Evolutionary conservation across 1,284 basidiomycete genomes (phyloP), one percentile per base, ranked within the genome.

Genomic region (Sparassis latifolia): DNA sequence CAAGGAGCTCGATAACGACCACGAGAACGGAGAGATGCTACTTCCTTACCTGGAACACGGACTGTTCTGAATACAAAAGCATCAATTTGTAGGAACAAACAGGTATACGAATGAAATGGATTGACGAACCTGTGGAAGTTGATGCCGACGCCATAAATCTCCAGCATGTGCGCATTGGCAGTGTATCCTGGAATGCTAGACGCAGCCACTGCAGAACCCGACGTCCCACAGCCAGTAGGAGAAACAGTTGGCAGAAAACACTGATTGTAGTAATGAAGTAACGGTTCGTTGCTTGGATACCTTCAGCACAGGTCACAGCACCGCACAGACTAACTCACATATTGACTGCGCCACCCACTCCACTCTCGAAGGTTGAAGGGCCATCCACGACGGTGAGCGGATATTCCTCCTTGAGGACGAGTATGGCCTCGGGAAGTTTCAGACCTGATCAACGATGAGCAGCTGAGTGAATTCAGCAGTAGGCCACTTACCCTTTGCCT

Each of bases 191-290:
- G 20, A 20, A 1, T 20, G 20, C 20, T 20, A 20, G 20, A 20
- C 20, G 20, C 20, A 1, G 20, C 20, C 20, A 20, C 20, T 20
- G 20, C 20, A 20, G 20, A 20, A 20, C 20, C 20, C 1, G 20
- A 1, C 20, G 20, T 20, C 20, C 20, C 20, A 20, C 20, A 20
- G 20, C 20, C 20, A 20, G 20, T 20, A 20, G 20, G 20, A 20
- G 20, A 20, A 20, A 44, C 35, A 9, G 48, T 33, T 1, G 33
- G 41, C 2, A 44, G 33, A 32, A 43, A 49, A 10, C 40, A 38
- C 29, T 49, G 35, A 28, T 44, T 5, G 28, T 49, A 49, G n/a
- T 37, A 49, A 27, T 49, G 48, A 9, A 49, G n/a, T n/a, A 44
- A 43, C 2, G 48, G 48, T 30, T 49, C 7, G 10, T 27, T 43